Evolutionary conservation across 1,284 basidiomycete genomes (phyloP).

Genomic region (Pterulicium gracile): DNA sequence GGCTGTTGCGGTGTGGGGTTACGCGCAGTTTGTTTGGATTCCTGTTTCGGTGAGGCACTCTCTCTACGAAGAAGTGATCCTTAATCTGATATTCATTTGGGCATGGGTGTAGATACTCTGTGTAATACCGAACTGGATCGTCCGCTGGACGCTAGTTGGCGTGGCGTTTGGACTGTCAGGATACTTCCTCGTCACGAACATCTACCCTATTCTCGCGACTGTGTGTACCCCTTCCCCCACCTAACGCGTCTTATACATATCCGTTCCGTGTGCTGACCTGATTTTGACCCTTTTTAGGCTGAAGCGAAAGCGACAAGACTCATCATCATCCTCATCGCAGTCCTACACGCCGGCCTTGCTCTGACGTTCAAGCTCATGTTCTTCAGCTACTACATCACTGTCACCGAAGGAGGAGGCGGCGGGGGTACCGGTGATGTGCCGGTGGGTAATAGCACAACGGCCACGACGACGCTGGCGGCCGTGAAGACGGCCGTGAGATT

Average conservation of each 20-base stretch:
- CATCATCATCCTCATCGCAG: constrained; percentile 61
- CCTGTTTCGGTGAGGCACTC: constrained; percentile 53
- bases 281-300: constrained; percentile 38
- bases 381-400: constrained; percentile 67
- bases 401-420: not conserved
- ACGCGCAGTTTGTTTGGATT: constrained; percentile 69
- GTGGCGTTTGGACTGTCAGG: constrained; percentile 68
- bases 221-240: constrained; percentile 18
- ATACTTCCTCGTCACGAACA: constrained; percentile 74
- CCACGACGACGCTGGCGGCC: not conserved
- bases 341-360: constrained; percentile 65
- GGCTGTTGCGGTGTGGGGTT: constrained; percentile 65
- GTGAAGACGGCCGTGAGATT: too few species aligned
- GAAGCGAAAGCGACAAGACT: constrained; percentile 79
- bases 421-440: not conserved
- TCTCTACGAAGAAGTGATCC: not conserved
- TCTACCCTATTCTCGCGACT: constrained; percentile 80
- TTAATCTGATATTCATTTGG: too few species aligned
- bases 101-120: constrained; percentile 65
- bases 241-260: too few species aligned
- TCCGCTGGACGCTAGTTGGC: constrained; percentile 73
- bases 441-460: not conserved
- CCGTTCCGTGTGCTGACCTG: too few species aligned
- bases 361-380: constrained; percentile 81
- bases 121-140: constrained; percentile 66